Base-by-base conservation (phyloP, 2,329 filamentous ascomycete genomes). In the Monilinia aucupariae region DNA sequence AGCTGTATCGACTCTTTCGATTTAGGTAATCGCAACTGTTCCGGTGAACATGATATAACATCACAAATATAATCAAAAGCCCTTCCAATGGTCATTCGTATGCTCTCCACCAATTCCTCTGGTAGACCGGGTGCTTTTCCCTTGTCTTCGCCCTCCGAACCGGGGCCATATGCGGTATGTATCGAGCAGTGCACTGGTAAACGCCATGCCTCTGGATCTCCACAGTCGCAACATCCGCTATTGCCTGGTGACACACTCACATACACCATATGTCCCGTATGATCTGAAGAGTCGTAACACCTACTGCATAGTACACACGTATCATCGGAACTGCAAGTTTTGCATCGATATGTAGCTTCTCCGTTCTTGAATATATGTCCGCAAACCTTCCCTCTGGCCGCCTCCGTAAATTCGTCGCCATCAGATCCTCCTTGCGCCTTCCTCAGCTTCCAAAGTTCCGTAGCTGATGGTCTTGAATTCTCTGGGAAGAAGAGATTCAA, bases 301-400 rank as follows among this genome's bases (percentile, higher is more conserved):
- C 88, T 87, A 72, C 90, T 91, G 78, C 94, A 99, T 20, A 99
- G 82, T 56, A 94, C 93, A 76, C 93, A 97, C 0, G 94, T 97
- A 68, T 97, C 93, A 75, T 99, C 96, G 51, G 89, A 86, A 54
- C 91, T 91, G 76, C 94, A 99, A 12, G 93, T 97, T 71, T 92
- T 89, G 81, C 94, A 99, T 71, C 89, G 84, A 75, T 97, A 99
- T 64, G 91, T 93, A 63, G 92, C 92, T 79, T 99, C 94, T 58
- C 93, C 94, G 17, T 85, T 83, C 77, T 93, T 93, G 82, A 99
- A 96, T 66, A 99, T 97, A 78, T 99, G 96, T 4, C 94, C 96
- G 75, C 94, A 99, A 53, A 92, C 88, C 76, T 96, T 96, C 62
- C 96, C 94, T 69, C 91, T 86, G 17, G 94, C 94, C 8, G 90